Base-by-base conservation (phyloP, 805 yeast species). In the Starmerella ratchasimensis region DNA sequence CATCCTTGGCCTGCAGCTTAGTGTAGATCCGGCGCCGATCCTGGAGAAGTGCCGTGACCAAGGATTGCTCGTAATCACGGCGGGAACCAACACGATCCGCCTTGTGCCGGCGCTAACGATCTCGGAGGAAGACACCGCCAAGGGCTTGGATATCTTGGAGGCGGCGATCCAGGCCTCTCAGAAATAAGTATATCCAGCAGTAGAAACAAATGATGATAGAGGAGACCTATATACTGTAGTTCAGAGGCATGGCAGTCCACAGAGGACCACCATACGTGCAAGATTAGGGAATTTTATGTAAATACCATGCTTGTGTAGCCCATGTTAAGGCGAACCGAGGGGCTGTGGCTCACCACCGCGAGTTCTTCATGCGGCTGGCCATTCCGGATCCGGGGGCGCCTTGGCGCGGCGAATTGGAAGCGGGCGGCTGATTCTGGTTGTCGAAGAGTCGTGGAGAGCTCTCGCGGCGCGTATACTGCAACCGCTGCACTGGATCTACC, bases 51-150 rank as follows among this genome's bases (percentile, higher is more conserved):
- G 93, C 29, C 69, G 88, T 53, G 80, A 81, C 38, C 61, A 74
- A 43, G 96, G 97, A 3, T 63, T 90, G 46, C 63, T 90, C 41
- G 72, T 84, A 18, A 81, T 90, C 39, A 80, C 94, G 16, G 94
- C 95, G 5, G 98, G 97, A 31, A 77, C 80, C 49, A 83, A 84
- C 56, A 88, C 90, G 8, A 63, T 90, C 37, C 73, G 98, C 61
- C 67, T 90, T 46, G 90, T 88, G 22, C 98, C 98, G 23, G 90
- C 97, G 6, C 67, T 90, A 55, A 84, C 79, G 48, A 83, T 86
- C 43, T 76, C 74, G 21, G 74, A 76, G 37, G 75, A 72, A 21
- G 72, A 68, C 28, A 73, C 83, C 29, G 65, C 65, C 31, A 70
- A 73, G 45, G 98, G 97, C 24, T 59, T 90, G 35, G 67, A 66